A percentile compares a stretch with the other conserved stretches of the same genome.
These are phyloP conservation scores for Tuber microsphaerosporum DNA, from an alignment of 495 filamentous ascomycete genomes.

Conservation along the genomic window DNA sequence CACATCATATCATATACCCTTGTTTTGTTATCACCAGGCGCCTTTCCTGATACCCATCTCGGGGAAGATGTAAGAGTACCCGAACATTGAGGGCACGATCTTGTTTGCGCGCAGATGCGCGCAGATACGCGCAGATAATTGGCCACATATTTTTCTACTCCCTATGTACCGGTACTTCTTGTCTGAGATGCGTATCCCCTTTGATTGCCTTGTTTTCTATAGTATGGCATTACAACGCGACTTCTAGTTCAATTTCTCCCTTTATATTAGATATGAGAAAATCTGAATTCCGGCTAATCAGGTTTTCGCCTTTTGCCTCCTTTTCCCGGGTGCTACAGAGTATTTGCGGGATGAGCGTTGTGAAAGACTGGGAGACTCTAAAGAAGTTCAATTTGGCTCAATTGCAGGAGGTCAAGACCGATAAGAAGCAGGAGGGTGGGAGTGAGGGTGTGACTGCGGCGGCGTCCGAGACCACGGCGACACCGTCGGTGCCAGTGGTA, in stretches of 20 bases:
- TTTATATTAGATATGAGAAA: background rate
- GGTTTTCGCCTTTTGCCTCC: background rate
- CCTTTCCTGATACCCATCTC: background rate
- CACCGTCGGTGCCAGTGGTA: background rate
- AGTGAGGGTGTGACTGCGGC: background rate
- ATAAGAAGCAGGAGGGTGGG: background rate
- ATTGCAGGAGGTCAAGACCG: constrained; percentile 45
- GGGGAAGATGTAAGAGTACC: too few relatives aligned
- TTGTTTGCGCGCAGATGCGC: too few relatives aligned
- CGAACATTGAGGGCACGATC: too few relatives aligned
- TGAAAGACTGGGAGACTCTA: constrained; percentile 61
- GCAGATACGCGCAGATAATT: too few relatives aligned
- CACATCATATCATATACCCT: background rate
- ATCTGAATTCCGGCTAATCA: background rate
- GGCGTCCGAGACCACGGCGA: background rate
- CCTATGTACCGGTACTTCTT: too few relatives aligned
- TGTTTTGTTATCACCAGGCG: background rate
- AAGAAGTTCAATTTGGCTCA: constrained; percentile 68
- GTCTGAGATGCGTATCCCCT: background rate
- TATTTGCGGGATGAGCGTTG: constrained; percentile 70
- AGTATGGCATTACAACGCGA: background rate
- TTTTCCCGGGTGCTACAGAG: constrained; percentile 48
- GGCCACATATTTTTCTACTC: too few relatives aligned
- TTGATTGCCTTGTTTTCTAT: background rate
- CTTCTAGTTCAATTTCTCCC: background rate